Base-by-base conservation (phyloP, 2,329 filamentous ascomycete genomes). In the Aspergillus arachidicola region DNA sequence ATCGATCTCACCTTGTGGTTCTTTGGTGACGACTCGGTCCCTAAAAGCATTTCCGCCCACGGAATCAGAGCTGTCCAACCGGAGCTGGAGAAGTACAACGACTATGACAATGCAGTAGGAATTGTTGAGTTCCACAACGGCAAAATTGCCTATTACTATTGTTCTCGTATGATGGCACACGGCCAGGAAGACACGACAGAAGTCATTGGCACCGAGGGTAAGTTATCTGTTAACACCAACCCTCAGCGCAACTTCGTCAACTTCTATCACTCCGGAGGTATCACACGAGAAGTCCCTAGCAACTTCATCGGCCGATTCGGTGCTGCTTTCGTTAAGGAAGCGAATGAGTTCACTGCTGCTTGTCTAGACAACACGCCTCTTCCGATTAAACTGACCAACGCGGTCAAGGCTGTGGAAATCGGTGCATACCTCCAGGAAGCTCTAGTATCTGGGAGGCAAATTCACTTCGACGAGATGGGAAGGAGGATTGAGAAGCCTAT, bases 121-220 rank as follows among this genome's bases (percentile, higher is more conserved):
- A 80, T 90, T 23, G 83, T 90, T 14, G 88, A 91, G 73, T 91
- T 91, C 73, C 85, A 82, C 69, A 83, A 82, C 58, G 87, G 85
- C 48, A 84, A 85, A 71, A 86, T 91, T 54, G 87, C 87, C 3
- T 86, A 89, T 72, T 84, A 89, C 63, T 90, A 87, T 76, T 83
- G 80, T 60, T 85, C 81, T 2, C 81, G 87, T 14, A 90, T 89
- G 85, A 90, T 90, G 84, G 84, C 87, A 0, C 83, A 85, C 0
- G 88, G 88, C 1, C 87, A 90, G 73, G 84, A 89, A 66, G 88
- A 90, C 71, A 85, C 83, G 64, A 89, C 88, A 0, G 87, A 90
- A 76, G 84, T 90, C 66, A 87, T 89, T 62, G 88, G 87, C 28
- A 90, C 88, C 2, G 81, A 85, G 67, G 87, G 88, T 46, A 90